A percentile compares a stretch with the other conserved stretches of the same genome.
Conservation (phyloP, 2,329 filamentous ascomycete genomes). For the Mariannaea elegans region DNA sequence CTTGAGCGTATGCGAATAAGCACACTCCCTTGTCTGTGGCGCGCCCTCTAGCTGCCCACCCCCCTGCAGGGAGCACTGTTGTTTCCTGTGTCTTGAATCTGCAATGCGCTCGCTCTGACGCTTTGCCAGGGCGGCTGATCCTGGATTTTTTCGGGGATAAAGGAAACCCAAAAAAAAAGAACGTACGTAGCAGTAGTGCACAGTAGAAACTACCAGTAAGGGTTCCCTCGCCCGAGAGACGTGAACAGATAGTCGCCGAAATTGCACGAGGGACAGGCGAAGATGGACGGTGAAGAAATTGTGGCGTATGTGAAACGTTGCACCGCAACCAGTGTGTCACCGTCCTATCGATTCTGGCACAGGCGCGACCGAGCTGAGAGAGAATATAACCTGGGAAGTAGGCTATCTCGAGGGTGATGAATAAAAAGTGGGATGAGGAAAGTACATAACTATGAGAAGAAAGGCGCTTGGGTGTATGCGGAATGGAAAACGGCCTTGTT, state of each 20-base stretch:
- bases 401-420: constrained; percentile 1
- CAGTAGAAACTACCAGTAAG: too few relatives aligned
- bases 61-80: constrained; percentile 28
- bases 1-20: constrained; percentile 33
- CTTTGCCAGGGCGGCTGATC: constrained; percentile 7
- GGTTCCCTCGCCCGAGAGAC: constrained; percentile 1
- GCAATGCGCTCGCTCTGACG: constrained; percentile 5
- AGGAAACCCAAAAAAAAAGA: not conserved
- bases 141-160: not conserved
- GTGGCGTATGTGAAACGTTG: constrained; percentile 27
- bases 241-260: not conserved
- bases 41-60: constrained; percentile 4
- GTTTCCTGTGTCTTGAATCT: constrained; percentile 17
- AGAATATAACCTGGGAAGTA: not conserved
- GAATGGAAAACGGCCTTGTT: constrained; percentile 28
- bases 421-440: constrained; percentile 9
- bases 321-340: constrained; percentile 25
- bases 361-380: constrained; percentile 23
- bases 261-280: not conserved
- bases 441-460: constrained; percentile 24
- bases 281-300: constrained; percentile 7
- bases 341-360: constrained; percentile 18
- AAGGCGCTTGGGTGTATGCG: constrained; percentile 28
- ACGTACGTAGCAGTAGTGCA: not conserved
- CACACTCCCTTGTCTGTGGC: constrained; percentile 25